Evolutionary conservation across 352 stramenopile genomes (phyloP).

Genomic region (Pythium sukuiense): DNA sequence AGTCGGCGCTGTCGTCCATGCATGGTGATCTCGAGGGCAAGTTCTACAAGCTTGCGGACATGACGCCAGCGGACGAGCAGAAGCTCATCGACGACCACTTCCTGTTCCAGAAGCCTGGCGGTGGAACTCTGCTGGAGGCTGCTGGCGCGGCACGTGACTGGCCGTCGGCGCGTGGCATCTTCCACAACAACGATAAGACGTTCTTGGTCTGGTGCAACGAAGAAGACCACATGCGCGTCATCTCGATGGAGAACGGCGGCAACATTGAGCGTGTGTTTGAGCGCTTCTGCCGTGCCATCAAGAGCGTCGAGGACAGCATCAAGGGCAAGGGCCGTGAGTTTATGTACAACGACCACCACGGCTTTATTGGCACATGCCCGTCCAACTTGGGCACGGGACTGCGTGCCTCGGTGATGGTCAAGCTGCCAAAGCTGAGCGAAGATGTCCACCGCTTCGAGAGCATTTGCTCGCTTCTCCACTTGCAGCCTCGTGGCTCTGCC

Average conservation of each 20-base stretch:
- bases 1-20: constrained; percentile 75
- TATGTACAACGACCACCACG: constrained; percentile 73
- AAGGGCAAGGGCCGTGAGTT: constrained; percentile 70
- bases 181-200: constrained; percentile 74
- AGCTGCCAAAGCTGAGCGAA: constrained; percentile 83
- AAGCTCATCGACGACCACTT: constrained; percentile 79
- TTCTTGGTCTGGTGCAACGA: constrained; percentile 88
- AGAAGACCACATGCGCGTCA: constrained; percentile 83
- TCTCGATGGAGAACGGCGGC: constrained; percentile 81
- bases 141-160: constrained; percentile 69
- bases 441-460: constrained; percentile 80
- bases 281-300: constrained; percentile 72
- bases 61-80: constrained; percentile 74
- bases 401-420: constrained; percentile 88
- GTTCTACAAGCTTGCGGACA: constrained; percentile 81
- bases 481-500: constrained; percentile 75
- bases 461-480: constrained; percentile 77
- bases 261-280: constrained; percentile 78
- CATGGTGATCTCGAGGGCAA: constrained; percentile 66
- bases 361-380: constrained; percentile 88
- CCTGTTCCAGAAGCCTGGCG: constrained; percentile 85
- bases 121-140: constrained; percentile 63
- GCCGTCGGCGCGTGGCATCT: constrained; percentile 76
- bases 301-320: constrained; percentile 74
- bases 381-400: constrained; percentile 90